These are phyloP conservation scores for Amanita rimosa DNA, from an alignment of 768 basidiomycete genomes.

Conservation along the genomic window DNA sequence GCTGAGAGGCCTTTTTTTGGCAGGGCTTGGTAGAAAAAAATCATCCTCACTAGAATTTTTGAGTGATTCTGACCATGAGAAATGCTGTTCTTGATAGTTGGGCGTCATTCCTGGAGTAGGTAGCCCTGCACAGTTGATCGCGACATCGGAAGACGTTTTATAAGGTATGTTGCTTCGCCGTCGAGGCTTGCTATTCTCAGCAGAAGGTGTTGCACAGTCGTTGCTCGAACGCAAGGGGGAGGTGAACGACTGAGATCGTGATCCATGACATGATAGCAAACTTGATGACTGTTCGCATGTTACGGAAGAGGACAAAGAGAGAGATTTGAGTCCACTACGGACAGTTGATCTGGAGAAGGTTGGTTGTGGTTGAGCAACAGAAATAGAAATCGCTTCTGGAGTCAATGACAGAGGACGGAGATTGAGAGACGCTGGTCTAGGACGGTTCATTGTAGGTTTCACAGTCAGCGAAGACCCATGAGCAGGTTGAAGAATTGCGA, in stretches of 20 bases:
- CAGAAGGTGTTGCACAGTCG: conserved; percentile 17
- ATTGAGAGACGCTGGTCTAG: conserved; percentile 54
- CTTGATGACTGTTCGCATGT: conserved; percentile 19
- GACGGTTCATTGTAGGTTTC: conserved; percentile 33
- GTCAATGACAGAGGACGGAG: conserved; percentile 66
- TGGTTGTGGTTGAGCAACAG: conserved; percentile 30
- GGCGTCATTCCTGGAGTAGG: conserved; percentile 74
- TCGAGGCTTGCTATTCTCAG: conserved; percentile 23
- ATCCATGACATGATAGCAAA: conserved; percentile 12
- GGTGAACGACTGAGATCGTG: conserved; percentile 22
- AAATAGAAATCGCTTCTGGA: conserved; percentile 31
- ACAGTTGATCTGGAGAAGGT: conserved; percentile 42
- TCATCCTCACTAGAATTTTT: conserved; percentile 29
- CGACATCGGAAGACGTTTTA: conserved; percentile 32
- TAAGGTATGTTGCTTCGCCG: conserved; percentile 71
- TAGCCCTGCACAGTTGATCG: conserved; percentile 28
- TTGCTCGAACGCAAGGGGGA: conserved; percentile 18
- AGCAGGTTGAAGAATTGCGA: background rate
- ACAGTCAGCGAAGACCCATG: background rate
- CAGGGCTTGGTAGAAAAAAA: conserved; percentile 28
- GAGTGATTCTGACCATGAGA: conserved; percentile 21
- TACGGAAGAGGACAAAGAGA: conserved; percentile 30
- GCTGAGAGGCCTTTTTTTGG: conserved; percentile 43
- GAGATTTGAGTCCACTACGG: conserved; percentile 37
- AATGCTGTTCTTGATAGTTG: conserved; percentile 30